phyloP scores from a whole-genome alignment of 495 filamentous ascomycete genomes.

The Thozetella sp. region DNA sequence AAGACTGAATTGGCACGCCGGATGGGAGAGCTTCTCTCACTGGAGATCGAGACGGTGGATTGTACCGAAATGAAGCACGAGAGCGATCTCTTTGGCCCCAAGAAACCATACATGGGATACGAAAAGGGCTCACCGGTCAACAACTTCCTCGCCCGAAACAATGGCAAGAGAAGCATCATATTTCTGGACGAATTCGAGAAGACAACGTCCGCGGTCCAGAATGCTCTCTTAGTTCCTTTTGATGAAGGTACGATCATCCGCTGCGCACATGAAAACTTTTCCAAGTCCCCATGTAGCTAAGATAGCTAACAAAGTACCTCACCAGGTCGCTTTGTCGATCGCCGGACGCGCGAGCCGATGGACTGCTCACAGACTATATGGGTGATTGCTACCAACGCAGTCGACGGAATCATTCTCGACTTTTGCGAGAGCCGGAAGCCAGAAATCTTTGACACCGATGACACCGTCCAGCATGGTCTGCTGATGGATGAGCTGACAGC shows the following conservation, averaged over 20 bases:
- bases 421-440: constrained; percentile 32
- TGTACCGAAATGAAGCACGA: constrained; percentile 37
- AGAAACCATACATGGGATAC: constrained; percentile 27
- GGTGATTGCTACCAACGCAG: constrained; percentile 55
- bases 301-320: neutral
- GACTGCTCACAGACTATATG: constrained; percentile 58
- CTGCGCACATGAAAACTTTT: neutral
- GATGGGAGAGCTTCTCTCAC: constrained; percentile 42
- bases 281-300: too few relatives aligned
- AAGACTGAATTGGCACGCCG: constrained; percentile 50
- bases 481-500: constrained; percentile 15
- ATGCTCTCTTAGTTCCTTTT: constrained; percentile 45
- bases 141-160: constrained; percentile 51
- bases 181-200: constrained; percentile 65
- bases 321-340: constrained; percentile 11
- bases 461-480: too few relatives aligned
- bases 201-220: constrained; percentile 39
- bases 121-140: constrained; percentile 48
- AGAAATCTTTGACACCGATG: constrained; percentile 17
- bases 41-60: constrained; percentile 42
- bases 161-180: constrained; percentile 42
- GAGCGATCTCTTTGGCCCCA: constrained; percentile 49
- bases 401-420: constrained; percentile 37
- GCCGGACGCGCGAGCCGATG: constrained; percentile 13
- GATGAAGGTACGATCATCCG: constrained; percentile 33